phyloP scores from a whole-genome alignment of 345 rosid genomes.

The Excoecaria agallocha region DNA sequence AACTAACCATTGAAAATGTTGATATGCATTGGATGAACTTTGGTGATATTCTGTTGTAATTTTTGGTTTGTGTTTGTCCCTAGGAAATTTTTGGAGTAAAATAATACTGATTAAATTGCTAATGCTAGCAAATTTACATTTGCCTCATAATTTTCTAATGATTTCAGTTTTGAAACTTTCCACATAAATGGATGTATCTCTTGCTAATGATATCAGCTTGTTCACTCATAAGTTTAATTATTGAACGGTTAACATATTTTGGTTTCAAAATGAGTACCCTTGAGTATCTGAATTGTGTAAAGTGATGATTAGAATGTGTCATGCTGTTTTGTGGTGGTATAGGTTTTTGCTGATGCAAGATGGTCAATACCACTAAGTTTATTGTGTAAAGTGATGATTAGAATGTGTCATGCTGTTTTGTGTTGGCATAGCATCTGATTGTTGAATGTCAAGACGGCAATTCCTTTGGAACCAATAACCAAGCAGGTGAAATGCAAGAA shows the following conservation, averaged over 20 bases:
- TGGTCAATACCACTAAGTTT: conserved; percentile 67
- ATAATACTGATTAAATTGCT: no score
- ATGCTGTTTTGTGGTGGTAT: not conserved
- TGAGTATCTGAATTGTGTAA: not conserved
- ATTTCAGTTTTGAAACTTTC: no score
- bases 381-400: no score
- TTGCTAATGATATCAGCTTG: not conserved
- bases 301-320: not conserved
- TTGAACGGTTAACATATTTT: not conserved
- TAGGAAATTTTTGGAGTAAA: not conserved
- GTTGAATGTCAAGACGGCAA: not conserved
- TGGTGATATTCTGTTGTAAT: not conserved
- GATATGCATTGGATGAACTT: not conserved
- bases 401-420: no score
- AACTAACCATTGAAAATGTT: no score
- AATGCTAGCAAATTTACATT: not conserved
- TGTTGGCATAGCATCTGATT: not conserved
- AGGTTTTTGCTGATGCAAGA: conserved; percentile 22
- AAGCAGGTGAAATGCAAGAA: not conserved
- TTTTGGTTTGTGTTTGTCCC: not conserved
- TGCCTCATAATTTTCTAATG: no score
- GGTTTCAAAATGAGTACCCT: not conserved
- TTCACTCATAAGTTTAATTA: not conserved
- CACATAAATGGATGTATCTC: not conserved
- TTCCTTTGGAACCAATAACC: not conserved